Evolutionary conservation across 1,139 yeast genomes (phyloP).

Genomic region (Scheffersomyces titani): DNA sequence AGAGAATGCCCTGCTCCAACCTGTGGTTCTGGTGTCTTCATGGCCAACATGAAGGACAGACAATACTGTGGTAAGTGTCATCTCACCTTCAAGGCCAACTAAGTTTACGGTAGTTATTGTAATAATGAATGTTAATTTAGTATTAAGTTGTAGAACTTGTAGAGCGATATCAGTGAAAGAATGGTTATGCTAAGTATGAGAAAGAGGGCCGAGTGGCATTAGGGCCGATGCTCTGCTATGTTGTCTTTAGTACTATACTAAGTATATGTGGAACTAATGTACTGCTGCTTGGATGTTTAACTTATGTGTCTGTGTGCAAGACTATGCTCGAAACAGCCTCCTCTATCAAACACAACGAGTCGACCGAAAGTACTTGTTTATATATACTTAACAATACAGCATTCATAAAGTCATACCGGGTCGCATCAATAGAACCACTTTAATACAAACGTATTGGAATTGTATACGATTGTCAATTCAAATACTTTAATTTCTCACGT

Average conservation of each 20-base stretch:
- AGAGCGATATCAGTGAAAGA: background rate
- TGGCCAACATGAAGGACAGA: conserved; percentile 99
- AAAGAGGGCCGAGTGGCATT: no score
- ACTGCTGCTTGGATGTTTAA: background rate
- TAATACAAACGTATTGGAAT: background rate
- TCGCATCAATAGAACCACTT: background rate
- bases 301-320: background rate
- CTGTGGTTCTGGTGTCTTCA: conserved; percentile 99
- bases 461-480: no score
- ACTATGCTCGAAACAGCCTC: background rate
- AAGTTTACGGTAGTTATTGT: conserved; percentile 16
- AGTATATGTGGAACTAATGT: no score
- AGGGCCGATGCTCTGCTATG: no score
- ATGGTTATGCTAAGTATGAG: no score
- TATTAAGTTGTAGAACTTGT: background rate
- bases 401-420: background rate
- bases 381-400: background rate
- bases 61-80: conserved; percentile 99
- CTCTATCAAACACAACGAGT: background rate
- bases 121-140: conserved; percentile 1
- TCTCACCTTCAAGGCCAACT: conserved; percentile 76
- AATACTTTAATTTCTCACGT: no score
- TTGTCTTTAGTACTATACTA: no score
- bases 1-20: conserved; percentile 93
- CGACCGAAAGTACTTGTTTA: background rate